Conservation (phyloP, 129 eudicot genomes). For the Centella asiatica region DNA sequence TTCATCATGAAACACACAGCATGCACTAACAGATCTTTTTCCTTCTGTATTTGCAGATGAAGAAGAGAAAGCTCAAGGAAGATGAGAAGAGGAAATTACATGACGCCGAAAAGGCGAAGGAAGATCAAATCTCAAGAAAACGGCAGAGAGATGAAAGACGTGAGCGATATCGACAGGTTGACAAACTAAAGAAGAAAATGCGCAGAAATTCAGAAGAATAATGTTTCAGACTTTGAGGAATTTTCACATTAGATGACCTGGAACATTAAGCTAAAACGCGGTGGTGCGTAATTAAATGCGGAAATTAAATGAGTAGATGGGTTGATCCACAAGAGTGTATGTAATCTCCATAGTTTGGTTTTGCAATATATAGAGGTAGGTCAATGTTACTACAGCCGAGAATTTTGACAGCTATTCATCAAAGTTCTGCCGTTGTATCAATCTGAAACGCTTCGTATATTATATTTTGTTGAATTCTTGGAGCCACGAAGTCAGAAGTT, state of each 20-base stretch:
- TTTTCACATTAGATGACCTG: no score
- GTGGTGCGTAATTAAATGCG: no score
- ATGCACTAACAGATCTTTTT: not conserved
- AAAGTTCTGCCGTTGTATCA: no score
- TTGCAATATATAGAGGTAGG: no score
- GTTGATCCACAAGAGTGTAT: no score
- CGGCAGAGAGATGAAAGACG: conserved; percentile 74
- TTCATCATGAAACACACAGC: no score
- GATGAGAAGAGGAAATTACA: conserved; percentile 56
- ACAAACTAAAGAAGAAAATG: conserved; percentile 64
- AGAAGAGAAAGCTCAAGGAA: conserved; percentile 60
- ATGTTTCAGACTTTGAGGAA: no score
- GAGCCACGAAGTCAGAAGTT: no score
- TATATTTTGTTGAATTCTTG: no score
- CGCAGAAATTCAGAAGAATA: conserved; percentile 35
- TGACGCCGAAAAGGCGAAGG: conserved; percentile 62
- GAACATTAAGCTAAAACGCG: not conserved
- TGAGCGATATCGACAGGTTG: conserved; percentile 62
- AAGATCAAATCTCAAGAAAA: conserved; percentile 54
- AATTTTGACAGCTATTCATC: no score
- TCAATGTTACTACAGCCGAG: not conserved
- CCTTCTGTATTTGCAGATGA: conserved; percentile 34
- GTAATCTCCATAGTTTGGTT: not conserved
- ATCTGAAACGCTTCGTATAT: no score
- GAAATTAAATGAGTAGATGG: no score